These are phyloP conservation scores for Cystobasidium onofrii DNA, from an alignment of 768 basidiomycete species.

Conservation along the genomic window DNA sequence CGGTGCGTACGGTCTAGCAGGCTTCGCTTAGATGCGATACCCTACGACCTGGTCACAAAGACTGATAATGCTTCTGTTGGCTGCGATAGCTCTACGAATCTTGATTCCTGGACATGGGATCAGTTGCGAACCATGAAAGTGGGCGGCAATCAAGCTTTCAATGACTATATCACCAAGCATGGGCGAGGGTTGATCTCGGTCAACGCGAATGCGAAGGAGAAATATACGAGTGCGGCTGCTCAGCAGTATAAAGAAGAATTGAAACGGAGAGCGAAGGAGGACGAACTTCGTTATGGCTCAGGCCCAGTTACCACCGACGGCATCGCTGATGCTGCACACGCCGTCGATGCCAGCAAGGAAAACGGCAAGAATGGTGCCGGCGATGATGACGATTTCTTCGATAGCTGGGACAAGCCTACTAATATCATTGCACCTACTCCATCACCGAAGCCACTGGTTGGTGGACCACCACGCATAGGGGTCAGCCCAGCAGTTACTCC, in stretches of 20 bases:
- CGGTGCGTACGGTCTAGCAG: slow-evolving; percentile 53
- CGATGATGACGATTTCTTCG: slow-evolving; percentile 87
- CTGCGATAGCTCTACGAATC: slow-evolving; percentile 72
- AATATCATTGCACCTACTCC: slow-evolving; percentile 45
- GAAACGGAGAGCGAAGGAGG: slow-evolving; percentile 67
- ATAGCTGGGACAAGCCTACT: slow-evolving; percentile 84
- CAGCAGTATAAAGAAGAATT: slow-evolving; percentile 90
- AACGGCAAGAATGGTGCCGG: slow-evolving; percentile 43
- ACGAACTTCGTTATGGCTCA: slow-evolving; percentile 47
- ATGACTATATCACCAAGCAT: slow-evolving; percentile 81
- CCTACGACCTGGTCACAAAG: too few species aligned
- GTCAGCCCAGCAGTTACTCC: slow-evolving; percentile 51
- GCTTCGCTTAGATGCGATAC: neutral
- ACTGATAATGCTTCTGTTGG: neutral
- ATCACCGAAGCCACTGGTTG: slow-evolving; percentile 37
- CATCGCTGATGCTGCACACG: slow-evolving; percentile 50
- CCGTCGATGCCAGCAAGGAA: slow-evolving; percentile 44
- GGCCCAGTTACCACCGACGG: slow-evolving; percentile 59
- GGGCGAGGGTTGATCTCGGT: slow-evolving; percentile 49
- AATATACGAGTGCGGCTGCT: slow-evolving; percentile 75
- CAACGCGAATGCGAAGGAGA: slow-evolving; percentile 67
- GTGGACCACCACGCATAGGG: slow-evolving; percentile 43
- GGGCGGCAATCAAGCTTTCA: slow-evolving; percentile 78
- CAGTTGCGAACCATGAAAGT: slow-evolving; percentile 95
- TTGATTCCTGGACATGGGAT: slow-evolving; percentile 82